Percentiles rank a stretch among this genome's conserved stretches.
Evolutionary conservation across 2,329 filamentous ascomycete species (phyloP).

Genomic region (Arthrobotrys iridis): DNA sequence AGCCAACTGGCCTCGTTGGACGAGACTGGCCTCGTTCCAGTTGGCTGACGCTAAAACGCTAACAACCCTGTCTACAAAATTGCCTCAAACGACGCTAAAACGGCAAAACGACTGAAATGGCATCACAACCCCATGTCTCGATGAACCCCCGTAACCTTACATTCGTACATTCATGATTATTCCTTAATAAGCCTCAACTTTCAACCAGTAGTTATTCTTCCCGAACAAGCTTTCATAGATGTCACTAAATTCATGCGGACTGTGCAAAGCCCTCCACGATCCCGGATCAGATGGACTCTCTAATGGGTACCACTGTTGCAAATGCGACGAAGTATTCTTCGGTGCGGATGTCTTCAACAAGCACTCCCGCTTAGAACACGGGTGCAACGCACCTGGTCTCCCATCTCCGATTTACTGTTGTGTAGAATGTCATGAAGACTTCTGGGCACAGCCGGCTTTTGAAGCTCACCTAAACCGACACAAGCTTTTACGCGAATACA

Average conservation of each 20-base stretch:
- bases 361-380: neutral
- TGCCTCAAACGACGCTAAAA: no score
- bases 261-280: neutral
- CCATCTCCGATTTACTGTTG: neutral
- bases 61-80: no score
- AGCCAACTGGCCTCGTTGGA: no score
- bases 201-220: neutral
- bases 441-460: conserved; percentile 4
- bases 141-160: no score
- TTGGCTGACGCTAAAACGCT: no score
- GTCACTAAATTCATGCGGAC: neutral
- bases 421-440: neutral
- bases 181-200: neutral
- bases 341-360: conserved; percentile 10
- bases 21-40: no score
- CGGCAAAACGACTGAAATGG: no score
- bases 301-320: neutral
- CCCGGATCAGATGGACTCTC: neutral
- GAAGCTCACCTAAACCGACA: neutral
- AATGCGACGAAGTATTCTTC: neutral
- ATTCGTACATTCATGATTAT: no score
- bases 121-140: no score
- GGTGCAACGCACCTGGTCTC: neutral
- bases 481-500: neutral
- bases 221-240: neutral